Evolutionary conservation across 805 yeast species (phyloP).

Genomic region (Metschnikowia borealis): DNA sequence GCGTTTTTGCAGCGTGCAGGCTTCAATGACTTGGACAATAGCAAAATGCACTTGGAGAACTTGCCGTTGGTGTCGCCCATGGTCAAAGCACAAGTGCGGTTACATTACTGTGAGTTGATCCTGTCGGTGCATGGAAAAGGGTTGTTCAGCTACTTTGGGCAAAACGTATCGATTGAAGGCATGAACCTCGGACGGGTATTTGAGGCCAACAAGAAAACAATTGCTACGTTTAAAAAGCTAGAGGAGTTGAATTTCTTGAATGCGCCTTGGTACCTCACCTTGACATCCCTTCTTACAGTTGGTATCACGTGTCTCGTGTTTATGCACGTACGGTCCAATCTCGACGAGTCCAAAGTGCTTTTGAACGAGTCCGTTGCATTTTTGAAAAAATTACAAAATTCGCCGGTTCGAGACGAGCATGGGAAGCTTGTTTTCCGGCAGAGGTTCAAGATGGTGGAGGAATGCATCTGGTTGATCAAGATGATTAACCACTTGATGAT

Average conservation of each 20-base stretch:
- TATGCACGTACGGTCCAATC: slow-evolving; percentile 39
- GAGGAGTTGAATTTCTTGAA: slow-evolving; percentile 27
- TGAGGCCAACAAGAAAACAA: slow-evolving; percentile 19
- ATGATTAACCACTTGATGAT: slow-evolving; percentile 49
- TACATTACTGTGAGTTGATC: slow-evolving; percentile 38
- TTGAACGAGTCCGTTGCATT: slow-evolving; percentile 24
- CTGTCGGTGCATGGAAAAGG: slow-evolving; percentile 34
- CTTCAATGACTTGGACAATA: slow-evolving; percentile 21
- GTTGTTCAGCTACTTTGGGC: slow-evolving; percentile 32
- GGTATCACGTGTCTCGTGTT: slow-evolving; percentile 41
- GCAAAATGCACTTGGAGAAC: slow-evolving; percentile 5
- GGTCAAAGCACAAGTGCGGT: slow-evolving; percentile 33
- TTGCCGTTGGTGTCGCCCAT: slow-evolving; percentile 13
- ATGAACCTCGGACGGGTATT: slow-evolving; percentile 29
- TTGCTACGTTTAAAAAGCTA: neutral
- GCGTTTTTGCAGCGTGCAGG: slow-evolving; percentile 35
- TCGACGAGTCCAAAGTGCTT: slow-evolving; percentile 22
- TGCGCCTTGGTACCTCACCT: slow-evolving; percentile 52
- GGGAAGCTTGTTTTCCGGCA: slow-evolving; percentile 29
- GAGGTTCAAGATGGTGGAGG: slow-evolving; percentile 50
- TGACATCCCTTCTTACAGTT: slow-evolving; percentile 42
- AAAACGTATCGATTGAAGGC: slow-evolving; percentile 27
- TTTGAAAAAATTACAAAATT: slow-evolving; percentile 21
- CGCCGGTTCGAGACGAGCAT: slow-evolving; percentile 29
- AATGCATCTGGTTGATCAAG: slow-evolving; percentile 60